Base-by-base conservation (phyloP, 768 basidiomycete genomes). In the Phanerodontia chrysosporium region DNA sequence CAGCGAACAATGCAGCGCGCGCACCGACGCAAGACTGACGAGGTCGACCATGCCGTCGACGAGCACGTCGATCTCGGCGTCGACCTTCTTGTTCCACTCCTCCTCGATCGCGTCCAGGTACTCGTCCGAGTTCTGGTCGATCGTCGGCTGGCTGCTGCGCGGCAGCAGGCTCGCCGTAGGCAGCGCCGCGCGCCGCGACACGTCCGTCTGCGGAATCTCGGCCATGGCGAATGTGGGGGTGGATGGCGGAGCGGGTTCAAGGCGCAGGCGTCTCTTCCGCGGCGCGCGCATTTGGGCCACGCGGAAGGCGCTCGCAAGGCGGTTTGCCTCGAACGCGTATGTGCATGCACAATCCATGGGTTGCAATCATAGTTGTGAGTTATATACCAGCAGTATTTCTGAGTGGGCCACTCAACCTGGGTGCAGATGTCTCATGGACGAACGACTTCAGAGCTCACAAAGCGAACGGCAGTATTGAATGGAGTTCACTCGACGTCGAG, bases 11-110 rank as follows among this genome's bases (percentile, higher is more conserved):
- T 44, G 24, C 4, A 29, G 7, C 58, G 51, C 39, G 66, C 84
- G 66, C 57, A 94, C 94, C 58, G 89, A 86, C 45, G 92, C 92
- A n/a, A 96, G 74, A 58, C 85, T 82, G 58, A 98, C 92, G 49
- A 97, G 80, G 69, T 95, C 93, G 21, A 89, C 87, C 88, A 98
- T 91, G 29, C 94, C 92, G 54, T 91, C 88, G 1, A 93, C 91
- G 12, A 97, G 82, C 3, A 83, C 85, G 58, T 93, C 91, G 6
- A 97, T 81, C 68, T 98, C 92, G n/a, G 78, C 75, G 65, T 98
- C 95, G 14, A 98, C 83, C 67, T 86, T 86, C 69, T 90, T 89
- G 75, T 97, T 96, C 89, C 94, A 95, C 66, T 95, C 90, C 66
- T 95, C 92, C 69, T 96, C 91, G 53, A 93, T 83, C 1, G 76